phyloP scores from a whole-genome alignment of 1,139 yeast species.

The Sugiyamaella pinicola region DNA sequence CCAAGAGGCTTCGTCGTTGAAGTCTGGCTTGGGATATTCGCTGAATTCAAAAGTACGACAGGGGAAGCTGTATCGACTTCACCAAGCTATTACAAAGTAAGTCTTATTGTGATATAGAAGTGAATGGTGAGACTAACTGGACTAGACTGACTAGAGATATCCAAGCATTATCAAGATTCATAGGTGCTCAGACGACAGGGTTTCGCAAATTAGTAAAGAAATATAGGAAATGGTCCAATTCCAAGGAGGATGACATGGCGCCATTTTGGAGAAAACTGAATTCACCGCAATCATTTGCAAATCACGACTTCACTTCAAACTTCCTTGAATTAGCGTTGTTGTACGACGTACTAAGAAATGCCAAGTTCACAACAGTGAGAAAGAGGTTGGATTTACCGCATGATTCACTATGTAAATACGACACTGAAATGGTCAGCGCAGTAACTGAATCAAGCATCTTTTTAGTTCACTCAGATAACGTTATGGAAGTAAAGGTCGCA shows the following conservation, averaged over 20 bases:
- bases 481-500: conserved; percentile 44
- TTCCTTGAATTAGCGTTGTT: conserved; percentile 64
- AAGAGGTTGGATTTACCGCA: conserved; percentile 27
- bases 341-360: conserved; percentile 51
- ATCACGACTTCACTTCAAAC: conserved; percentile 63
- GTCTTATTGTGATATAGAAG: neutral
- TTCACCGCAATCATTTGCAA: conserved; percentile 57
- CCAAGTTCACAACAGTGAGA: conserved; percentile 27
- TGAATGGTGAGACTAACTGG: conserved; percentile 3
- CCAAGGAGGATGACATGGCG: conserved; percentile 28
- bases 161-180: conserved; percentile 71
- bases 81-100: conserved; percentile 39
- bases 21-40: conserved; percentile 19
- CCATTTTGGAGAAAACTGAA: conserved; percentile 42
- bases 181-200: conserved; percentile 80
- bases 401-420: conserved; percentile 42
- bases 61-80: conserved; percentile 37
- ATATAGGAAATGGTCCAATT: conserved; percentile 62
- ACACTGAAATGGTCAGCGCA: conserved; percentile 44
- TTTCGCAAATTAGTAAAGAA: conserved; percentile 79
- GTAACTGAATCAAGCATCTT: conserved; percentile 39
- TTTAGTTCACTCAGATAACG: conserved; percentile 47
- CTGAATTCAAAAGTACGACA: conserved; percentile 35
- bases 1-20: conserved; percentile 26
- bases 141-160: conserved; percentile 57